A percentile compares a stretch with the other conserved stretches of the same genome.
Evolutionary conservation across 2,329 filamentous ascomycete species (phyloP).

Genomic region (Fusarium graminum): DNA sequence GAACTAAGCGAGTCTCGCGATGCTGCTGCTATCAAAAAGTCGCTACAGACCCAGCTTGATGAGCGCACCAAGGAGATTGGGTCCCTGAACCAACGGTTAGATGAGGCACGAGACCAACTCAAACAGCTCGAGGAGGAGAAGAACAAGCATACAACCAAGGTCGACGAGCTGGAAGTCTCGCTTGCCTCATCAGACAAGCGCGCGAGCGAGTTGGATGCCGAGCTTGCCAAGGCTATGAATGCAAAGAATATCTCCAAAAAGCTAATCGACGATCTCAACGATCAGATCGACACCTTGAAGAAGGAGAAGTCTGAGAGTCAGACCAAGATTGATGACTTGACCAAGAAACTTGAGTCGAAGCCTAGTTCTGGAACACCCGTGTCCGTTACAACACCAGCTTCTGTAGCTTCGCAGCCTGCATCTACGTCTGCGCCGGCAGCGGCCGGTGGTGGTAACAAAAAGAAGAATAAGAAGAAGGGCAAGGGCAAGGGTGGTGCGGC

Average conservation of each 20-base stretch:
- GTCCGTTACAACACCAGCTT: slow-evolving; percentile 41
- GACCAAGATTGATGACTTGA: slow-evolving; percentile 57
- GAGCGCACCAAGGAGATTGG: slow-evolving; percentile 63
- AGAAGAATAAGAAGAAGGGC: slow-evolving; percentile 88
- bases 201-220: slow-evolving; percentile 56
- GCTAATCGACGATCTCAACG: slow-evolving; percentile 55
- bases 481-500: slow-evolving; percentile 70
- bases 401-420: slow-evolving; percentile 46
- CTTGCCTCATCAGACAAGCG: slow-evolving; percentile 54
- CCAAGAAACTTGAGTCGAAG: slow-evolving; percentile 57
- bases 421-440: slow-evolving; percentile 44
- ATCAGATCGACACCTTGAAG: slow-evolving; percentile 55
- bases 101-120: slow-evolving; percentile 60
- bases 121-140: slow-evolving; percentile 58
- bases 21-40: slow-evolving; percentile 56
- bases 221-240: slow-evolving; percentile 57
- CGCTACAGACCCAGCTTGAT: slow-evolving; percentile 64
- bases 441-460: slow-evolving; percentile 61
- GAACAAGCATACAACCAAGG: slow-evolving; percentile 50
- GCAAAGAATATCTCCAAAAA: slow-evolving; percentile 59
- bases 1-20: slow-evolving; percentile 68
- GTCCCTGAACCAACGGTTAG: slow-evolving; percentile 63
- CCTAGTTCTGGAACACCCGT: slow-evolving; percentile 28
- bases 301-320: slow-evolving; percentile 52
- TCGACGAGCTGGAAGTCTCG: slow-evolving; percentile 55